Percentiles rank a stretch among this genome's conserved stretches.
Conservation (phyloP, 2,329 filamentous ascomycete species). For the Westerdykella sp. region DNA sequence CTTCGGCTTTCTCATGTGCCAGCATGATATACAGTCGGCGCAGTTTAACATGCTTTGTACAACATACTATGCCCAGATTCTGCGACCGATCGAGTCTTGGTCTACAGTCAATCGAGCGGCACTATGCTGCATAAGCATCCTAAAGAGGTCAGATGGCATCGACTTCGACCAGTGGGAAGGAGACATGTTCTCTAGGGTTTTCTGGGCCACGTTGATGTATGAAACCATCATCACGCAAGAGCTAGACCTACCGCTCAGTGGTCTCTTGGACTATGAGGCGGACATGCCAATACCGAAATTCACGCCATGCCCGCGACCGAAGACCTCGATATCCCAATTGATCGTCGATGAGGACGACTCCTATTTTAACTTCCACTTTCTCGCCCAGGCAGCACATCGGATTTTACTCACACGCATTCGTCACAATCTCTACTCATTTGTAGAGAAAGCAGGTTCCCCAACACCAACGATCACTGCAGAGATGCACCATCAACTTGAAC, state of each 20-base stretch:
- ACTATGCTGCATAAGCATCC: conserved; percentile 44
- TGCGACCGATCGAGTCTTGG: conserved; percentile 51
- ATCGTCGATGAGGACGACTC: conserved; percentile 45
- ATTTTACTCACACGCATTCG: conserved; percentile 51
- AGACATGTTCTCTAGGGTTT: conserved; percentile 52
- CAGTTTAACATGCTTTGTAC: conserved; percentile 50
- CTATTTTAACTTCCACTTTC: conserved; percentile 53
- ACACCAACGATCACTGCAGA: conserved; percentile 46
- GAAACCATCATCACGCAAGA: conserved; percentile 53
- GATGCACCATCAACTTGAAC: conserved; percentile 50
- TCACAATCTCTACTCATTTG: conserved; percentile 47
- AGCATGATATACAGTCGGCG: conserved; percentile 46
- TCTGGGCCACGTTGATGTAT: conserved; percentile 53
- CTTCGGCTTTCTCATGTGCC: conserved; percentile 48
- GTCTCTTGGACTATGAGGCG: conserved; percentile 47
- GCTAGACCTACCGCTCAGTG: conserved; percentile 47
- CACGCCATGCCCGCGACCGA: conserved; percentile 39
- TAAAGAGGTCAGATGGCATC: conserved; percentile 39
- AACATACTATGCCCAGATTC: conserved; percentile 48
- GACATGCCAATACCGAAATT: conserved; percentile 51
- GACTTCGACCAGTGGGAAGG: conserved; percentile 49
- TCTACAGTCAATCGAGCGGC: conserved; percentile 49
- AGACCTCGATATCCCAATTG: conserved; percentile 26
- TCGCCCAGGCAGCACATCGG: conserved; percentile 51
- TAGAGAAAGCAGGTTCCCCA: conserved; percentile 37